A percentile compares a stretch with the other conserved stretches of the same genome.
Evolutionary conservation across 2,329 filamentous ascomycete species (phyloP).

Genomic region (Ceratocystiopsis brevicomis): DNA sequence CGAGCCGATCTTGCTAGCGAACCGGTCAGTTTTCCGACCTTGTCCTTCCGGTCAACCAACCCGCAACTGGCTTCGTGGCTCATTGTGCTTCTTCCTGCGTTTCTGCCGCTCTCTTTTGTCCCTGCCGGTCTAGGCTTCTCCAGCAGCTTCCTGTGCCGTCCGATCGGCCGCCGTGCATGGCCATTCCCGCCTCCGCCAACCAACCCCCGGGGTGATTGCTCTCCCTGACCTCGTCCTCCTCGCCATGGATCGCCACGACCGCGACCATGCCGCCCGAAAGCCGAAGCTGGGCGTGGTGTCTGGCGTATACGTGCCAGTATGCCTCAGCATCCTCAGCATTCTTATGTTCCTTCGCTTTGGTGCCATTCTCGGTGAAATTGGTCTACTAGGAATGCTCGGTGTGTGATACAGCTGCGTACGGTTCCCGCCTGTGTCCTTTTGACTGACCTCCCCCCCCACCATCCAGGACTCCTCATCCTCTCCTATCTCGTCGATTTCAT

Average conservation of each 20-base stretch:
- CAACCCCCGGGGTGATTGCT: too few species aligned
- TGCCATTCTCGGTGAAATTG: constrained; percentile 63
- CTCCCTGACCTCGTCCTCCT: not conserved
- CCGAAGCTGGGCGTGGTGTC: constrained; percentile 59
- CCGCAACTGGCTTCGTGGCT: too few species aligned
- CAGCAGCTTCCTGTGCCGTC: too few species aligned
- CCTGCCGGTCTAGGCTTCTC: too few species aligned
- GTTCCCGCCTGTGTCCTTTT: not conserved
- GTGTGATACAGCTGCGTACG: constrained; percentile 12
- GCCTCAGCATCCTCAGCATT: constrained; percentile 73
- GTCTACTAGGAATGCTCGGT: constrained; percentile 65
- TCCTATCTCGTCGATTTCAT: constrained; percentile 72
- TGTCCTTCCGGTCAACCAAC: too few species aligned
- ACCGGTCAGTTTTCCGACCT: too few species aligned
- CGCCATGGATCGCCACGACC: not conserved
- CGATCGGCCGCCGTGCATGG: too few species aligned
- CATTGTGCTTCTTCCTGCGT: too few species aligned
- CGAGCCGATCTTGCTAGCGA: too few species aligned
- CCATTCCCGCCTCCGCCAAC: too few species aligned
- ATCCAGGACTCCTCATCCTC: constrained; percentile 50
- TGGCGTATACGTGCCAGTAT: constrained; percentile 76
- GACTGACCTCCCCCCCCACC: not conserved
- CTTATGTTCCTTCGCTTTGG: constrained; percentile 86
- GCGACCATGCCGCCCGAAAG: constrained; percentile 14
- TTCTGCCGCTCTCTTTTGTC: too few species aligned